phyloP scores from a whole-genome alignment of 2,329 filamentous ascomycete genomes.

The Penicillium sp. region DNA sequence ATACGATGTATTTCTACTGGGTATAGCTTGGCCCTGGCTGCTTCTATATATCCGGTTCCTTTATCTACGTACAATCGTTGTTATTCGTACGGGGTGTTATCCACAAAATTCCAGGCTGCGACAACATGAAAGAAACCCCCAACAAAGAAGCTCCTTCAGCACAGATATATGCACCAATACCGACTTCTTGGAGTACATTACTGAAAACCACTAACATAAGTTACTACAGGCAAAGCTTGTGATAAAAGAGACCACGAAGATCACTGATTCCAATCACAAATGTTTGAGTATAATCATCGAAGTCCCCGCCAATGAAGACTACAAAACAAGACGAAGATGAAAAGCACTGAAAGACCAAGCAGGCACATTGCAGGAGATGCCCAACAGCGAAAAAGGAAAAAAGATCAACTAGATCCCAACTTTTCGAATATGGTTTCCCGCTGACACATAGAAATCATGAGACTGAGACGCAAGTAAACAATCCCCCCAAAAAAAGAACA shows the following conservation, averaged over 20 bases:
- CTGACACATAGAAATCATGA: constrained; percentile 7
- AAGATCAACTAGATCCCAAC: background rate
- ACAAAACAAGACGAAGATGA: background rate
- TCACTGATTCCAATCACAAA: background rate
- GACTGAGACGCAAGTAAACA: constrained; percentile 1
- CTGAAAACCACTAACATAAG: background rate
- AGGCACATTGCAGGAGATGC: background rate
- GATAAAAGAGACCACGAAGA: background rate
- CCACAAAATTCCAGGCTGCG: background rate
- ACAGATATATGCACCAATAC: background rate
- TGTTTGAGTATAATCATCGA: background rate
- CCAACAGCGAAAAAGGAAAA: background rate
- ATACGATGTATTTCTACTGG: background rate
- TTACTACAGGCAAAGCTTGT: background rate
- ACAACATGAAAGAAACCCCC: background rate
- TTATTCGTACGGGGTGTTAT: background rate
- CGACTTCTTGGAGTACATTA: background rate
- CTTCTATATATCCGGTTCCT: background rate
- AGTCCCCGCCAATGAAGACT: background rate
- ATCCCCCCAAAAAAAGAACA: constrained; percentile 1
- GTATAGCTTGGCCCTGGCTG: background rate
- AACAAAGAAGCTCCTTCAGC: background rate
- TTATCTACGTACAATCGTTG: background rate
- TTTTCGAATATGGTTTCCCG: constrained; percentile 1
- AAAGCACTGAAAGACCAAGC: constrained; percentile 1